Conservation (phyloP, 2,329 filamentous ascomycete species). For the Fusarium sp. region DNA sequence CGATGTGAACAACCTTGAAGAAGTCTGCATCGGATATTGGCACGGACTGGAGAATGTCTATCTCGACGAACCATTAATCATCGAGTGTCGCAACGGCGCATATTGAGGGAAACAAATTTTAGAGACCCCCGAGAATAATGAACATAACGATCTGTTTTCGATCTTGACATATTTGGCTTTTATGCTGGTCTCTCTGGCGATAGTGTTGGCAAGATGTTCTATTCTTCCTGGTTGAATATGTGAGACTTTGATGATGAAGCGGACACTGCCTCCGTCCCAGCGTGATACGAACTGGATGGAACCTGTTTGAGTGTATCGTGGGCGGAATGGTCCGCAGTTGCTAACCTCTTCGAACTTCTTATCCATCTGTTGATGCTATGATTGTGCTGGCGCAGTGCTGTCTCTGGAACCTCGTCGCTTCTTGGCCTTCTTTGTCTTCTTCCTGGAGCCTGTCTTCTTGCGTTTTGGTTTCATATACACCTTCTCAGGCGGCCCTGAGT, state of each 20-base stretch:
- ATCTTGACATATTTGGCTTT: not conserved
- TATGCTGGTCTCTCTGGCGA: not conserved
- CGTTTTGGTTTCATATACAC: not conserved
- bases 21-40: not conserved
- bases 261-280: no score
- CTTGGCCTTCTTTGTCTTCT: not conserved
- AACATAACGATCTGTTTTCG: conserved; percentile 13
- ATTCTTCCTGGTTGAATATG: not conserved
- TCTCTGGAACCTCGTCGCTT: not conserved
- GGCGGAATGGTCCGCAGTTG: not conserved
- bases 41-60: not conserved
- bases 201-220: not conserved
- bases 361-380: no score
- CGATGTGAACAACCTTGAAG: not conserved
- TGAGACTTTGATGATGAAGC: not conserved
- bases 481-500: not conserved
- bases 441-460: not conserved
- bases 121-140: conserved; percentile 21
- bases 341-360: not conserved
- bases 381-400: not conserved
- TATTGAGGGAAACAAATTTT: not conserved
- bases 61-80: not conserved
- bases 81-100: not conserved
- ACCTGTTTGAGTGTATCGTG: rapidly evolving
- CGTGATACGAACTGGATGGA: not conserved